Evolutionary conservation across 2,329 filamentous ascomycete species (phyloP), one percentile per base, ranked within the genome.

Genomic region (Pseudogymnoascus sp.): DNA sequence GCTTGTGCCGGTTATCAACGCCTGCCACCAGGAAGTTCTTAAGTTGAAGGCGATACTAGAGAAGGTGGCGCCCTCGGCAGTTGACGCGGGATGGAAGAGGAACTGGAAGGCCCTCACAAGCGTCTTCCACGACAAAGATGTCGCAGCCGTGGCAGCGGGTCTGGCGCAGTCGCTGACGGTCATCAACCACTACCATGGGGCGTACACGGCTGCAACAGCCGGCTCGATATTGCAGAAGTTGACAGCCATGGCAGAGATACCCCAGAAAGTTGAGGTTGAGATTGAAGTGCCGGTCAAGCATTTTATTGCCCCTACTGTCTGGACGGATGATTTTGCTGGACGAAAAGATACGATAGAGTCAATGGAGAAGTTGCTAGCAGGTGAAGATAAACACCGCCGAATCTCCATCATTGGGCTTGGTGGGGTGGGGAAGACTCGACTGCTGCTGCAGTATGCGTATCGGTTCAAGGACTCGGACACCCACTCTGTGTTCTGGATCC

Each of bases 401-500:
- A 61, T 72, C 19, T 72, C 74, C 1, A 38, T 78, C 4, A 63
- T 68, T 37, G 75, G 76, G 0, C 70, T 78, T 6, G 76, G 77
- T 14, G 77, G 78, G 6, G 67, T 76, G 2, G 77, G 77, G 5
- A 79, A 79, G 65, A 76, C 77, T 2, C 73, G 76, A 47, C 64
- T 79, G 2, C 75, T 71, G 6, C 68, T 80, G 1, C 71, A 77
- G 64, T 64, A 79, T 31, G 76, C 75, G 2, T 73, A 79, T 68
- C 75, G 72, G 69, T 71, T 70, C 2, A 75, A 71, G 63, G 61
- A 74, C 6, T 70, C 72, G 38, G 56, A 70, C 35, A 72, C 72
- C 1, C 71, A 74, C 4, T 77, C 74, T 0, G 68, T 82, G 59
- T 75, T 81, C 64, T 81, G 76, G 78, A 71, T 80, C 3, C 73